Evolutionary conservation across 2,329 filamentous ascomycete species (phyloP), one percentile per base, ranked within the genome.

Genomic region (Helminthosporium solani): DNA sequence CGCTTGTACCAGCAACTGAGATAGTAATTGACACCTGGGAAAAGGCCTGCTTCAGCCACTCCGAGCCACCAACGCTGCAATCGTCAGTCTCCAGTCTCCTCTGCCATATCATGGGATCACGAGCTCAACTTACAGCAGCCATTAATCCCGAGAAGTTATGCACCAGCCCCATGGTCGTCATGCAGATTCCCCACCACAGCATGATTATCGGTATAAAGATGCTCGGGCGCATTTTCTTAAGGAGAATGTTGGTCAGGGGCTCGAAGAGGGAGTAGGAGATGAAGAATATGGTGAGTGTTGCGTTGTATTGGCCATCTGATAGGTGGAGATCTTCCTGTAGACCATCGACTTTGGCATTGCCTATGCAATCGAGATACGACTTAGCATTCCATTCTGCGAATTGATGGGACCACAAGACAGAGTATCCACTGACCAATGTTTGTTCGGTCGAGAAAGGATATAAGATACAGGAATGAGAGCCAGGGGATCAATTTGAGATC

Each of bases 191-290:
- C 87, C 54, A 61, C 52, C 42, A 49, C 6, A 80, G 78, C 86
- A 96, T 95, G 62, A 95, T 95, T 25, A 80, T 74, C 2, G 90
- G 87, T 44, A 95, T 83, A 64, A 95, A 96, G 42, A 91, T 72
- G 31, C 85, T 88, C 0, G 90, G 90, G 1, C 83, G 79, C 50
- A 88, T 73, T 15, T 78, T 79, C 72, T 95, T 95, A 48, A 95
- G 82, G 19, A 95, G 70, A 37, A 92, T 75, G 65, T 95, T 95
- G 49, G 88, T 90, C 34, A 90, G 59, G 0, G 84, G 83, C 66
- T 94, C 89, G 52, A 89, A 90, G 27, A 90, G 70, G 2, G 87
- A 79, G 66, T 96, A 96, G 0, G 87, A 90, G 40, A 95, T 78
- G 73, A 95, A 95, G 74, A 95, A 95, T 57, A 95, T 86, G 27